These are phyloP conservation scores for Leucocoprinus sp. DNA, from an alignment of 768 basidiomycete species.

Conservation along the genomic window DNA sequence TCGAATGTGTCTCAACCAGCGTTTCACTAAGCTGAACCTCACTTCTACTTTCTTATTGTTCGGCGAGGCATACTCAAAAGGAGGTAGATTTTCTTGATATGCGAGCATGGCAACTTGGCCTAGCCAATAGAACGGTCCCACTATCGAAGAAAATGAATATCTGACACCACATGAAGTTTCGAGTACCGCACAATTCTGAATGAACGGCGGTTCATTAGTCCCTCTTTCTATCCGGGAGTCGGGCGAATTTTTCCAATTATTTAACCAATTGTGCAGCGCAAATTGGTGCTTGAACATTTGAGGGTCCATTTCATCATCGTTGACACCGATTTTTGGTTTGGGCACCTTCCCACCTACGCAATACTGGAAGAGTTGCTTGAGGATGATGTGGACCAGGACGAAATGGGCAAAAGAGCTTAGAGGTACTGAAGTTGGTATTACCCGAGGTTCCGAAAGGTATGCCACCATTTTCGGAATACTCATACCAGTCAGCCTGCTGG, in stretches of 20 bases:
- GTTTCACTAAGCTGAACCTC: slow-evolving; percentile 41
- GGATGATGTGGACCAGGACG: slow-evolving; percentile 36
- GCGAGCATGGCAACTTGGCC: slow-evolving; percentile 44
- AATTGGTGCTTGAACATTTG: slow-evolving; percentile 30
- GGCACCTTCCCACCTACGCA: slow-evolving; percentile 21
- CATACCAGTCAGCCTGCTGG: slow-evolving; percentile 31
- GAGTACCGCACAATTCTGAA: slow-evolving; percentile 30
- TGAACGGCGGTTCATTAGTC: slow-evolving; percentile 27
- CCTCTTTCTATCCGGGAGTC: slow-evolving; percentile 18
- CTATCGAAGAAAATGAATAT: slow-evolving; percentile 25
- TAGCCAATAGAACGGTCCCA: slow-evolving; percentile 54
- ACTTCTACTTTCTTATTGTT: slow-evolving; percentile 29
- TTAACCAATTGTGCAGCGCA: slow-evolving; percentile 47
- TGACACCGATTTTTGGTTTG: not conserved
- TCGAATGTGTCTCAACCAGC: slow-evolving; percentile 43
- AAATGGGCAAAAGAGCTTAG: slow-evolving; percentile 36
- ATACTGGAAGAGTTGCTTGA: slow-evolving; percentile 15
- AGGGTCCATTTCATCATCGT: slow-evolving; percentile 12
- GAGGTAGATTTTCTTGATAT: slow-evolving; percentile 41
- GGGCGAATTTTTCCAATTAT: slow-evolving; percentile 35
- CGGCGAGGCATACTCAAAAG: slow-evolving; percentile 31
- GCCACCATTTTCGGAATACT: slow-evolving; percentile 29
- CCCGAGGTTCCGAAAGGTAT: slow-evolving; percentile 22
- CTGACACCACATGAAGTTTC: slow-evolving; percentile 18
- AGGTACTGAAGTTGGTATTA: slow-evolving; percentile 27